These are phyloP conservation scores for Beta lomatogona DNA, from an alignment of 179 eudicot genomes.

Conservation along the genomic window DNA sequence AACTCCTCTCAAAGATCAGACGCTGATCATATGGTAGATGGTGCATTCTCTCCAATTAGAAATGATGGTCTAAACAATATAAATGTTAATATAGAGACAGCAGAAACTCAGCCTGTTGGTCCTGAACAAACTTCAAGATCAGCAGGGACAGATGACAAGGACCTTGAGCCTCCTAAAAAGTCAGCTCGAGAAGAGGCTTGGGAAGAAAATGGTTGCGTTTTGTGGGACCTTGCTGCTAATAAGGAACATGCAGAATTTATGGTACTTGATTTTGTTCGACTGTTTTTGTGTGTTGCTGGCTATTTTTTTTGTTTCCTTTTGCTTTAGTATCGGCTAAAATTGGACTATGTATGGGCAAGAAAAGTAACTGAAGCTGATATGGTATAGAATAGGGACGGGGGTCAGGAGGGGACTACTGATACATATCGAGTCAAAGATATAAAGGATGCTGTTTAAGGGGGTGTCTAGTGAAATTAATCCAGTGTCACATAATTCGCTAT, in stretches of 20 bases:
- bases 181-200: slow-evolving; percentile 59
- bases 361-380: background rate
- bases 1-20: slow-evolving; percentile 31
- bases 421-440: background rate
- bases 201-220: slow-evolving; percentile 90
- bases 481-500: no score
- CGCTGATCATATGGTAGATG: slow-evolving; percentile 34
- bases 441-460: background rate
- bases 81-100: slow-evolving; percentile 37
- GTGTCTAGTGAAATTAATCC: background rate
- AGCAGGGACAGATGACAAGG: slow-evolving; percentile 32
- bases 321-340: background rate
- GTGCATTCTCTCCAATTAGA: slow-evolving; percentile 21
- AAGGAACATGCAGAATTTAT: slow-evolving; percentile 83
- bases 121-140: slow-evolving; percentile 24
- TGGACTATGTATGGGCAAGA: background rate
- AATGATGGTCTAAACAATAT: slow-evolving; percentile 27
- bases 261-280: slow-evolving; percentile 45
- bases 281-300: background rate
- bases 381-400: background rate
- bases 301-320: background rate
- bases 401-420: background rate
- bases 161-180: slow-evolving; percentile 25
- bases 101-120: slow-evolving; percentile 41
- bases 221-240: slow-evolving; percentile 96